phyloP scores from a whole-genome alignment of 495 filamentous ascomycete genomes.

The Clavariopsis aquatica region DNA sequence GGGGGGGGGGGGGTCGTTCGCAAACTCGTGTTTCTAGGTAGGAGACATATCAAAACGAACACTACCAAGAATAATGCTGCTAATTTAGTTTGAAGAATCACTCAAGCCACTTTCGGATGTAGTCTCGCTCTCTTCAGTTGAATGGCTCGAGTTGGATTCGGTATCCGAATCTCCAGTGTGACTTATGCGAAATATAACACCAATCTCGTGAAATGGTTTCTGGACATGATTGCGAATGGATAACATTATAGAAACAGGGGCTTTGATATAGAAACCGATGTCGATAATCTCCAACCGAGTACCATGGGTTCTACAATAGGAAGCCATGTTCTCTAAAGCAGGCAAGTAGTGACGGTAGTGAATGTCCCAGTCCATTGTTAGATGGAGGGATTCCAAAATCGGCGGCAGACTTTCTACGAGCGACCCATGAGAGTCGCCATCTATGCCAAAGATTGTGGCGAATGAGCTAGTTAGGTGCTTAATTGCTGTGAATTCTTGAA shows the following conservation, averaged over 20 bases:
- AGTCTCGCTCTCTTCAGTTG: neutral
- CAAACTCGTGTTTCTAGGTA: no score
- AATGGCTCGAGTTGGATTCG: neutral
- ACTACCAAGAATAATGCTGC: no score
- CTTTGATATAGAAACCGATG: neutral
- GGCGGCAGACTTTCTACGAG: neutral
- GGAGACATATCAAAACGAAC: no score
- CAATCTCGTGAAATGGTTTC: neutral
- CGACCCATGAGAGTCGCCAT: neutral
- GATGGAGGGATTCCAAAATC: neutral
- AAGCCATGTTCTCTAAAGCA: conserved; percentile 3
- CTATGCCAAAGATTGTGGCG: neutral
- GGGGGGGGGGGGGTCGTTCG: no score
- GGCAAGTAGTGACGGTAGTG: neutral
- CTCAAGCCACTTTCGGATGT: neutral
- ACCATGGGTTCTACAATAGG: neutral
- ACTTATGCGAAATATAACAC: neutral
- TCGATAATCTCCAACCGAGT: neutral
- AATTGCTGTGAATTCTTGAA: neutral
- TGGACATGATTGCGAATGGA: neutral
- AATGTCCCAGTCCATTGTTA: neutral
- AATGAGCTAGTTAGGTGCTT: neutral
- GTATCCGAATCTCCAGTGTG: neutral
- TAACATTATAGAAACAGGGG: neutral
- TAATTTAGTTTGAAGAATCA: no score